Evolutionary conservation across 345 rosid genomes (phyloP).

Genomic region (Citrus glauca): DNA sequence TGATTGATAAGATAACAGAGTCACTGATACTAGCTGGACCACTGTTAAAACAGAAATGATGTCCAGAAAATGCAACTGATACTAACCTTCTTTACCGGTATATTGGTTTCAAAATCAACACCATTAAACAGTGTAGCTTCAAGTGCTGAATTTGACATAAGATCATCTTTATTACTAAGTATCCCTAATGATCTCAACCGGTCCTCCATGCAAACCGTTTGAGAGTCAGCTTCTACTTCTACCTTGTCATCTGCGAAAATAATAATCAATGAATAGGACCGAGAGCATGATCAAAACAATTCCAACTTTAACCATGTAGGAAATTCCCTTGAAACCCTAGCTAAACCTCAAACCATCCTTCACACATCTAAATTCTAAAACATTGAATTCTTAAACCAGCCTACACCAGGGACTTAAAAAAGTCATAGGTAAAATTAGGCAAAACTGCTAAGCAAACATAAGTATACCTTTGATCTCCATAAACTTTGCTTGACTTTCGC

Average conservation of each 20-base stretch:
- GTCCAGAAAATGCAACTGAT: conserved; percentile 2
- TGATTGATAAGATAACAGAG: conserved; percentile 25
- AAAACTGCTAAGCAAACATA: conserved; percentile 10
- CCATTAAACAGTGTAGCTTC: conserved; percentile 38
- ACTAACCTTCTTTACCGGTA: conserved; percentile 72
- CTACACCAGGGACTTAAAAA: neutral
- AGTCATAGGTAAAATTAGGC: neutral
- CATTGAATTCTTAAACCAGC: neutral
- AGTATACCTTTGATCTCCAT: conserved; percentile 42
- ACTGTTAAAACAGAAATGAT: neutral
- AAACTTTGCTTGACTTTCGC: conserved; percentile 30
- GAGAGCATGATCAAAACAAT: conserved; percentile 1
- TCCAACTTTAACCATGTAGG: neutral
- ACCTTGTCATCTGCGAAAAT: conserved; percentile 32
- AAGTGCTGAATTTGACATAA: conserved; percentile 19
- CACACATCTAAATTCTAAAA: neutral
- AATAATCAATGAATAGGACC: conserved; percentile 4
- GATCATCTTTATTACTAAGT: conserved; percentile 39
- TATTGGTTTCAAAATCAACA: conserved; percentile 53
- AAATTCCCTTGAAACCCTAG: neutral
- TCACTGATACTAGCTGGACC: neutral
- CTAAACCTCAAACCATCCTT: neutral
- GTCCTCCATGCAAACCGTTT: conserved; percentile 61
- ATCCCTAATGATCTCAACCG: conserved; percentile 56
- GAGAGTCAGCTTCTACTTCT: conserved; percentile 24